These are phyloP conservation scores for Suillus discolor DNA, from an alignment of 768 basidiomycete species.

Conservation along the genomic window DNA sequence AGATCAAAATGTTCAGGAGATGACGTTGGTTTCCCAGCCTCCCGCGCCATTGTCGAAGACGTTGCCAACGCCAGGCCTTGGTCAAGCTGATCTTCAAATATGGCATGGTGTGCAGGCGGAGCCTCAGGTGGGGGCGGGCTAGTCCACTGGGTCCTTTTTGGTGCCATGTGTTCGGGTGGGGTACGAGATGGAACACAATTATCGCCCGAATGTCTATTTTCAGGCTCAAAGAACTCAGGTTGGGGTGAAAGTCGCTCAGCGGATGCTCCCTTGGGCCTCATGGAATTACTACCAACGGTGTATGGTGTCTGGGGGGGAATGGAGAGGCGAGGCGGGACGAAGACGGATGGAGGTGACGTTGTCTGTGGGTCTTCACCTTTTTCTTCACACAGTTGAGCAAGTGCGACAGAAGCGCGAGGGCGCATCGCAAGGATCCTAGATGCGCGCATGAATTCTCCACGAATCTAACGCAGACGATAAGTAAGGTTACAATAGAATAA, in stretches of 20 bases:
- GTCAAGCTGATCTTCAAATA: conserved; percentile 71
- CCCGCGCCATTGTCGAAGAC: conserved; percentile 59
- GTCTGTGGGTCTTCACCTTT: conserved; percentile 54
- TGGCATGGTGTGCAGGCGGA: conserved; percentile 60
- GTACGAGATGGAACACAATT: conserved; percentile 42
- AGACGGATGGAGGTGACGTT: conserved; percentile 42
- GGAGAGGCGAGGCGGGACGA: conserved; percentile 48
- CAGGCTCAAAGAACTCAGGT: conserved; percentile 48
- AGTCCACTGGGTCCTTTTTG: conserved; percentile 80
- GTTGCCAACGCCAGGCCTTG: conserved; percentile 71
- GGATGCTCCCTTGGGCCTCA: conserved; percentile 48
- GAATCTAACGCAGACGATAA: conserved; percentile 61
- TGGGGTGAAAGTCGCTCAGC: conserved; percentile 57
- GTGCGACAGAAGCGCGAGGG: conserved; percentile 77
- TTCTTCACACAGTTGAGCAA: conserved; percentile 92
- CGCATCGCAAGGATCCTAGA: conserved; percentile 79
- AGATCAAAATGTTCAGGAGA: conserved; percentile 63
- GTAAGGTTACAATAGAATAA: conserved; percentile 3
- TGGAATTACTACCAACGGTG: conserved; percentile 62
- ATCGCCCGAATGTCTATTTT: conserved; percentile 32
- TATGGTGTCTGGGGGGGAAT: conserved; percentile 72
- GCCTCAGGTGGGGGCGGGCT: conserved; percentile 83
- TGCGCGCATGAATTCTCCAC: conserved; percentile 98
- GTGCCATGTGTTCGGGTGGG: conserved; percentile 79
- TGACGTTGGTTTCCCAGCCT: conserved; percentile 50